phyloP scores from a whole-genome alignment of 1,284 basidiomycete genomes.

The Takashimella tepidaria region DNA sequence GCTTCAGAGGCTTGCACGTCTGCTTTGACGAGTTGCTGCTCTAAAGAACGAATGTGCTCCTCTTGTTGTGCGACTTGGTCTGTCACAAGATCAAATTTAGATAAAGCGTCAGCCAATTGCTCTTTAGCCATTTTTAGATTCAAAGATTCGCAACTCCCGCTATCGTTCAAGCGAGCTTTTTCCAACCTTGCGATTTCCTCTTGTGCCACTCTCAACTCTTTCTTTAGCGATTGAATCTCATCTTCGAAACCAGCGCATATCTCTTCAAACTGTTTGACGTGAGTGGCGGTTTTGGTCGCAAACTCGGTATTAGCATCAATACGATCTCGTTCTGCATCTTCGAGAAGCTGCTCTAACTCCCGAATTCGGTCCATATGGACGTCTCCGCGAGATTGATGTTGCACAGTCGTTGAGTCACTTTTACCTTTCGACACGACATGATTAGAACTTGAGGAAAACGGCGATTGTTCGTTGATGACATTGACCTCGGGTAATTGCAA shows the following conservation, averaged over 20 bases:
- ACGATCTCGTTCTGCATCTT: slow-evolving; percentile 21
- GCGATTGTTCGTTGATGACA: no score
- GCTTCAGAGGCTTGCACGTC: background rate
- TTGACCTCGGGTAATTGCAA: background rate
- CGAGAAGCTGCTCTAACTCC: slow-evolving; percentile 8
- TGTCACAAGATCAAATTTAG: background rate
- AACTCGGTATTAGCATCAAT: slow-evolving; percentile 26
- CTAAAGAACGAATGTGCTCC: background rate
- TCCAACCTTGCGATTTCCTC: background rate
- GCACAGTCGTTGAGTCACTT: background rate
- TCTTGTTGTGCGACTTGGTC: background rate
- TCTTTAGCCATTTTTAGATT: background rate
- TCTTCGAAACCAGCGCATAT: slow-evolving; percentile 36
- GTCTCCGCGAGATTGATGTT: background rate
- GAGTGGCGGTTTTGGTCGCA: slow-evolving; percentile 35
- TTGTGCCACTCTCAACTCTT: slow-evolving; percentile 12
- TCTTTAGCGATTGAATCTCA: slow-evolving; percentile 27
- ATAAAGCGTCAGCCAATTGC: background rate
- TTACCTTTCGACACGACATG: slow-evolving; percentile 2
- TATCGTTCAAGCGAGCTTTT: background rate
- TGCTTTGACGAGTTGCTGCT: background rate
- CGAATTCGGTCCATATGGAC: background rate
- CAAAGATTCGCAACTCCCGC: background rate
- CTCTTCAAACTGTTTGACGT: slow-evolving; percentile 35
- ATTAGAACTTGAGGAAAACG: background rate